Base-by-base conservation (phyloP, 371 early-diverging fungal species). In the Mycotypha africana region DNA sequence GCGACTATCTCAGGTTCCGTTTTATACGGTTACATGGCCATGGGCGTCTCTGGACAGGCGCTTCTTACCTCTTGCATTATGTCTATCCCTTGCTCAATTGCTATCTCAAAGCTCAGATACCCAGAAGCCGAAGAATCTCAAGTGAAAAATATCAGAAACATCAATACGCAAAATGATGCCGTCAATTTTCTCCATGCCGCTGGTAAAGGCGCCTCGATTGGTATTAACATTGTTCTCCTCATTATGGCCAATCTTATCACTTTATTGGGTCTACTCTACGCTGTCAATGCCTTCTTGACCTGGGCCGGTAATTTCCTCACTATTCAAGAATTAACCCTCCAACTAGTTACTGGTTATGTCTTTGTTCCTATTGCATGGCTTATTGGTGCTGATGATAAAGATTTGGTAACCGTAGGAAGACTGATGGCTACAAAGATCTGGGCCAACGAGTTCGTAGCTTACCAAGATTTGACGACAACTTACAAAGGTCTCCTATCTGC, bases 401-500 rank as follows among this genome's bases (percentile, higher is more conserved):
- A 89, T 32, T 52, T 80, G 28, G 67, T 74, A 10, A 38, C 53
- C 11, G 74, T 85, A 11, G 88, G 85, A 26, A 72, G 79, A 51
- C 63, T 91, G 21, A 65, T 92, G 70, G 91, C 86, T n/a, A 82
- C 75, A 47, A 92, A 92, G 70, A 78, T 88, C 51, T 73, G 90
- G 56, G 69, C 81, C 42, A 92, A 91, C 65, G 92, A 92, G 70
- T 89, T 92, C 60, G 86, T 82, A 19, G 92, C 92, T 12, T 92
- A 85, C 60, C 37, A 49, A 17, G 48, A 55, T 28, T 60, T 83
- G 48, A 62, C 69, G 1, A 47, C 44, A 32, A 47, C 24, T 2
- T 53, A 38, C 26, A 45, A 46, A 24, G 51, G 33, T n/a, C 14
- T 16, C 9, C 34, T 81, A 25, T 51, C 70, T 9, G 43, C 50